phyloP scores from a whole-genome alignment of 768 basidiomycete genomes.

The Termitomyces sp. region DNA sequence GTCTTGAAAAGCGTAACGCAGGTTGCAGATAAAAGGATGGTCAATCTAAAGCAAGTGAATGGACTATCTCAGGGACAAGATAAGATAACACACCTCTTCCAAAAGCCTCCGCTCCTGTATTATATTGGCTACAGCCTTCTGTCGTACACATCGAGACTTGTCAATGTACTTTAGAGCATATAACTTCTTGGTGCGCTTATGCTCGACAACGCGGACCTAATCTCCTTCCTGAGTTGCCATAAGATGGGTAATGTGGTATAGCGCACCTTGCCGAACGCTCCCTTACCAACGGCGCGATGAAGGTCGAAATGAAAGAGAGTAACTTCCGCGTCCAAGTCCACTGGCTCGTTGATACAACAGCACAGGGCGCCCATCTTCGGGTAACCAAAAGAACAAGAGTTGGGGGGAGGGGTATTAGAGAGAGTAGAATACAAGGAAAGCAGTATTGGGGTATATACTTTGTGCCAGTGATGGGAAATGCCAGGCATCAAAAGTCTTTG shows the following conservation, averaged over 20 bases:
- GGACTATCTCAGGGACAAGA: constrained; percentile 1
- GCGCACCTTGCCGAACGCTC: constrained; percentile 94
- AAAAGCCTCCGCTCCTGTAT: constrained; percentile 90
- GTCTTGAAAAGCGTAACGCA: constrained; percentile 96
- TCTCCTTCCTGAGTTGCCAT: neutral
- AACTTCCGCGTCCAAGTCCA: constrained; percentile 82
- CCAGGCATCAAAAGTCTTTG: constrained; percentile 14
- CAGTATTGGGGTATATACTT: constrained; percentile 23
- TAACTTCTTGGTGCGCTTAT: constrained; percentile 87
- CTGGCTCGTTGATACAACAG: constrained; percentile 65
- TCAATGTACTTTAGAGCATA: constrained; percentile 99
- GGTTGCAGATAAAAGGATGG: constrained; percentile 84
- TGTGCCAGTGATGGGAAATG: constrained; percentile 14
- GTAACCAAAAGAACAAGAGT: constrained; percentile 27
- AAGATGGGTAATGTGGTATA: constrained; percentile 5
- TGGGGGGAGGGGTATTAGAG: constrained; percentile 28
- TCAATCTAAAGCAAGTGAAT: constrained; percentile 52
- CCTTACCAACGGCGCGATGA: constrained; percentile 91
- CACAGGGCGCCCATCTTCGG: constrained; percentile 45
- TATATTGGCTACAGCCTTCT: constrained; percentile 88
- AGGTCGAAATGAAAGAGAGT: constrained; percentile 97
- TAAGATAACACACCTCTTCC: constrained; percentile 64
- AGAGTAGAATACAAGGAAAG: constrained; percentile 31
- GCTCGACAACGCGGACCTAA: constrained; percentile 95
- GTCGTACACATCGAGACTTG: constrained; percentile 85